These are phyloP conservation scores for Pisolithus orientalis DNA, from an alignment of 768 basidiomycete genomes.

Conservation along the genomic window DNA sequence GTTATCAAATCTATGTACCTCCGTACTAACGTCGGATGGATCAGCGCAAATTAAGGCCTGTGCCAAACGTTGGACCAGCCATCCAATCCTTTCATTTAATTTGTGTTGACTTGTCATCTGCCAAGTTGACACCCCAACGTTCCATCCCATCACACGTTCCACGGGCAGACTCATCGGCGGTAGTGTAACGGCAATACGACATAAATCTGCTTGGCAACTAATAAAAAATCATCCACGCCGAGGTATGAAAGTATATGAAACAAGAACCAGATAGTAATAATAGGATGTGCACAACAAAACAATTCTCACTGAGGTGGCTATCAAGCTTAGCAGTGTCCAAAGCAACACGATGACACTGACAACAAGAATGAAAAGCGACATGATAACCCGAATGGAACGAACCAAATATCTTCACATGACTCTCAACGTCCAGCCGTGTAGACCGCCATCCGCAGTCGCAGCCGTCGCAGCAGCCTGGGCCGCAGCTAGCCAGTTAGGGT, in stretches of 20 bases:
- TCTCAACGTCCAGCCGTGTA: slow-evolving; percentile 74
- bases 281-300: slow-evolving; percentile 9
- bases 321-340: slow-evolving; percentile 3
- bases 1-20: not conserved
- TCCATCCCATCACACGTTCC: slow-evolving; percentile 8
- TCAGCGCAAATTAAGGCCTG: not conserved
- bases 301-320: not conserved
- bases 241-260: not conserved
- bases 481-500: slow-evolving; percentile 67
- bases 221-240: slow-evolving; percentile 4
- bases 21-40: not conserved
- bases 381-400: slow-evolving; percentile 9
- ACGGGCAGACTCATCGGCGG: slow-evolving; percentile 6
- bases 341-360: slow-evolving; percentile 15
- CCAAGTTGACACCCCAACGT: slow-evolving; percentile 20
- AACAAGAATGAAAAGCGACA: slow-evolving; percentile 17
- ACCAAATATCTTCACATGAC: slow-evolving; percentile 48
- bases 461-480: slow-evolving; percentile 66
- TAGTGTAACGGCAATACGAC: slow-evolving; percentile 20
- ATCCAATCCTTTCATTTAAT: not conserved
- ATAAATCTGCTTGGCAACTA: slow-evolving; percentile 9
- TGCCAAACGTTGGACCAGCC: not conserved
- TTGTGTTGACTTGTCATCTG: not conserved
- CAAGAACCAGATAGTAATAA: slow-evolving; percentile 3
- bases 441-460: slow-evolving; percentile 55